Percentiles rank a stretch among this genome's conserved stretches.
Conservation (phyloP, 768 basidiomycete species). For the Zangia roseola region DNA sequence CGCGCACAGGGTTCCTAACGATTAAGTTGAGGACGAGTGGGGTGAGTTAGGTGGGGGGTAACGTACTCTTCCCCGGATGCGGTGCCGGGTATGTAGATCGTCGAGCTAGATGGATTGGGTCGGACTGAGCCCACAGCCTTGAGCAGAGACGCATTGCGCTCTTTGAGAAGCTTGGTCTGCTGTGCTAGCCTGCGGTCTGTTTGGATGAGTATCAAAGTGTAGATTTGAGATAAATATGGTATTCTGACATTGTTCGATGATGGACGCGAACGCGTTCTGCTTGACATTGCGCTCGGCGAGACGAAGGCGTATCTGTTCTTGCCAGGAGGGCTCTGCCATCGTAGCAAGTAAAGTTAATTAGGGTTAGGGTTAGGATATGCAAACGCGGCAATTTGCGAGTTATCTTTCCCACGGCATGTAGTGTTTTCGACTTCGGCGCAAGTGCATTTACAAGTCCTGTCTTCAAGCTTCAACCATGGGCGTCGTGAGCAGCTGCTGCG, state of each 20-base stretch:
- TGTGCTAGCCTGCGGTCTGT: conserved; percentile 89
- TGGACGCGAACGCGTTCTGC: conserved; percentile 75
- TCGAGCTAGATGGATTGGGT: conserved; percentile 57
- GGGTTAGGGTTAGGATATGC: conserved; percentile 26
- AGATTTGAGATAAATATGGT: background rate
- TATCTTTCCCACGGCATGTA: conserved; percentile 23
- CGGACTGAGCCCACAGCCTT: conserved; percentile 79
- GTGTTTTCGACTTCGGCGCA: conserved; percentile 16
- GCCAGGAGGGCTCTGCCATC: conserved; percentile 86
- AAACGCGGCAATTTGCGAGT: conserved; percentile 21
- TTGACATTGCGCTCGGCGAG: conserved; percentile 81
- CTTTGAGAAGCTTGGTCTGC: conserved; percentile 88
- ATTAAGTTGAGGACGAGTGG: background rate
- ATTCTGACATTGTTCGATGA: conserved; percentile 94
- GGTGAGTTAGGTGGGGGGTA: background rate
- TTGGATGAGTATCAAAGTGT: conserved; percentile 13
- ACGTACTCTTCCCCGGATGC: conserved; percentile 67
- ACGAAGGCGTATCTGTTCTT: conserved; percentile 74
- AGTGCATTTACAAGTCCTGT: conserved; percentile 2
- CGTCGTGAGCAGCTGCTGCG: conserved; percentile 76
- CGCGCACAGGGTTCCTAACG: conserved; percentile 75
- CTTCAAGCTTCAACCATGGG: conserved; percentile 54
- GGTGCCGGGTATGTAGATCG: conserved; percentile 57
- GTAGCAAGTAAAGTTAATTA: conserved; percentile 16
- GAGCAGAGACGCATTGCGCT: conserved; percentile 86